Evolutionary conservation across 257 asterid genomes (phyloP).

Genomic region (Solanum pennellii): DNA sequence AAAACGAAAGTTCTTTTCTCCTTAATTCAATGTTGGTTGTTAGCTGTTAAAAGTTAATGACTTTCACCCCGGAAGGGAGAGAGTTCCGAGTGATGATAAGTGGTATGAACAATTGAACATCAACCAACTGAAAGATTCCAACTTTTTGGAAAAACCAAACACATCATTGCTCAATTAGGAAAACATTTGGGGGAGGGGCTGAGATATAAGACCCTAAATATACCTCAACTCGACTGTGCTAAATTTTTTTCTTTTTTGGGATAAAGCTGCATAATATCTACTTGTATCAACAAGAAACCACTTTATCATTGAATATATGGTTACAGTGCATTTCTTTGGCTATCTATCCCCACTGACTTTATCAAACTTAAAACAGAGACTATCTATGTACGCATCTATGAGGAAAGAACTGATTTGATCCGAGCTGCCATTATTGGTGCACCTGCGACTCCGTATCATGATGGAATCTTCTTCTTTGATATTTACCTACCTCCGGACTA

Average conservation of each 20-base stretch:
- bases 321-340: not conserved
- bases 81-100: not conserved
- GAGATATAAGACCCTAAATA: not conserved
- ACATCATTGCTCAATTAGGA: not conserved
- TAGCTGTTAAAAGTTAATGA: not conserved
- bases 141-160: not conserved
- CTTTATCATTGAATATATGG: not conserved
- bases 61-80: not conserved
- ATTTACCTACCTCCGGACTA: conserved; percentile 71
- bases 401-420: conserved; percentile 72
- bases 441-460: conserved; percentile 93
- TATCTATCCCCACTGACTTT: not conserved
- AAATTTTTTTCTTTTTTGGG: not conserved
- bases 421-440: conserved; percentile 77
- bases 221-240: not conserved
- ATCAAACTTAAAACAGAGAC: conserved; percentile 35
- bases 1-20: not conserved
- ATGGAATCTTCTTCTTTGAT: conserved; percentile 81
- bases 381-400: conserved; percentile 63
- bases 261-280: not conserved
- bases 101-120: not conserved
- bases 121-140: not conserved
- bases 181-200: not conserved
- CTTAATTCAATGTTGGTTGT: not conserved
- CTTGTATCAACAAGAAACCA: not conserved